Percentiles rank a stretch among this genome's conserved stretches.
phyloP scores from a whole-genome alignment of 2,329 filamentous ascomycete genomes.

The Arthrobotrys iridis region DNA sequence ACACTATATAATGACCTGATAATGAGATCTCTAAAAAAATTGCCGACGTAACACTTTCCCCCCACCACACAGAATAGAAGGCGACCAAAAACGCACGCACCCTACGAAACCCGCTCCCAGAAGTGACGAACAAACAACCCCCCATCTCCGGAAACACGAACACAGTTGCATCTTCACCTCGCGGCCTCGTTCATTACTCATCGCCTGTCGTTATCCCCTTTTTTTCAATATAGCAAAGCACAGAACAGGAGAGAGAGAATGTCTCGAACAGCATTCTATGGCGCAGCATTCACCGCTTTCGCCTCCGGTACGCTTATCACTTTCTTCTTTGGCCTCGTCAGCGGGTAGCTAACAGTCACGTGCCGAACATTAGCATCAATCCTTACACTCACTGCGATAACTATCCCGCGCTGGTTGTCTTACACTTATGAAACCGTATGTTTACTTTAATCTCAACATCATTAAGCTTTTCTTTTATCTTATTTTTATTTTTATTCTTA shows the following conservation, averaged over 20 bases:
- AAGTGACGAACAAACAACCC: too few relatives aligned
- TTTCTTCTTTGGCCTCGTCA: not conserved
- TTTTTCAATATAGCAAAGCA: not conserved
- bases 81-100: too few relatives aligned
- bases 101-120: too few relatives aligned
- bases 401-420: constrained; percentile 76
- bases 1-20: too few relatives aligned
- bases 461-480: too few relatives aligned
- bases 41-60: too few relatives aligned
- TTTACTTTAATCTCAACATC: constrained; percentile 65
- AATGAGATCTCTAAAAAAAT: too few relatives aligned
- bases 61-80: too few relatives aligned
- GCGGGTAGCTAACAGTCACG: constrained; percentile 20
- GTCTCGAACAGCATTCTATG: constrained; percentile 64
- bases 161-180: constrained; percentile 23
- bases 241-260: constrained; percentile 57
- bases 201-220: not conserved
- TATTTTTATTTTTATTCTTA: not conserved
- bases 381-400: constrained; percentile 76
- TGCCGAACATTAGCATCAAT: constrained; percentile 68
- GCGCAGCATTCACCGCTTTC: constrained; percentile 62
- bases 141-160: too few relatives aligned
- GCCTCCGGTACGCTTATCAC: constrained; percentile 62
- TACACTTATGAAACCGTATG: constrained; percentile 68
- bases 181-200: too few relatives aligned